Conservation (phyloP, 2,329 filamentous ascomycete genomes). For the Cordyceps javanica region DNA sequence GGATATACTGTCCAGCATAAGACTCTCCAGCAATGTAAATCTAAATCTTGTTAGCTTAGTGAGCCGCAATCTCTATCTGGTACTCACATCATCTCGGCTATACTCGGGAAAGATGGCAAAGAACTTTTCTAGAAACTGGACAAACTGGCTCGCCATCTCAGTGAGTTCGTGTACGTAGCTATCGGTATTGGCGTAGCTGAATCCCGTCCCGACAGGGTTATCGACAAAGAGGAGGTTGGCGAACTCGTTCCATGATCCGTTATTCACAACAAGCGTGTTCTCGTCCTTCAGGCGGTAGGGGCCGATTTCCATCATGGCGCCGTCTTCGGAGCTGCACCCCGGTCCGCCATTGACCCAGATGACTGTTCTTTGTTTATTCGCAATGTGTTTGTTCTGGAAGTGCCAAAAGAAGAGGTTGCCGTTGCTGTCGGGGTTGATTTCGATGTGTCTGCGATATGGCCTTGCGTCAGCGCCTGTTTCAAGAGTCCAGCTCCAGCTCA, state of each 20-base stretch:
- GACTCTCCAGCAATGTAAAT: slow-evolving; percentile 94
- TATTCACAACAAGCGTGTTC: slow-evolving; percentile 67
- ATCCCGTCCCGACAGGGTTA: slow-evolving; percentile 93
- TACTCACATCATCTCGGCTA: slow-evolving; percentile 78
- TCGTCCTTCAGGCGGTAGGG: slow-evolving; percentile 81
- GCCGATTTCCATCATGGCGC: slow-evolving; percentile 91
- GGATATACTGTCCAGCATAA: slow-evolving; percentile 94
- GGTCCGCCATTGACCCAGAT: slow-evolving; percentile 97
- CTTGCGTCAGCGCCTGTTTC: slow-evolving; percentile 20
- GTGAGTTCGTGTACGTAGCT: slow-evolving; percentile 79
- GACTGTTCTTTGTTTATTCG: slow-evolving; percentile 81
- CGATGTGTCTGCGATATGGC: slow-evolving; percentile 65
- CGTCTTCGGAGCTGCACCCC: slow-evolving; percentile 95
- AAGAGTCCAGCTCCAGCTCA: slow-evolving; percentile 1
- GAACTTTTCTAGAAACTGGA: slow-evolving; percentile 86
- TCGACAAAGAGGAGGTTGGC: slow-evolving; percentile 96
- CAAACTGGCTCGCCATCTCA: slow-evolving; percentile 84
- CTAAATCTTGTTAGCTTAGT: slow-evolving; percentile 40
- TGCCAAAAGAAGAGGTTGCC: slow-evolving; percentile 99
- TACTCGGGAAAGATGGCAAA: slow-evolving; percentile 89
- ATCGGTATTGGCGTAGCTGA: slow-evolving; percentile 89
- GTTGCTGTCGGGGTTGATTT: slow-evolving; percentile 76
- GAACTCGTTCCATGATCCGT: slow-evolving; percentile 98
- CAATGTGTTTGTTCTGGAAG: slow-evolving; percentile 91
- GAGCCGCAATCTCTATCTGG: neutral